These are phyloP conservation scores for Apiospora malaysiana DNA, from an alignment of 2,329 filamentous ascomycete genomes.

Conservation along the genomic window DNA sequence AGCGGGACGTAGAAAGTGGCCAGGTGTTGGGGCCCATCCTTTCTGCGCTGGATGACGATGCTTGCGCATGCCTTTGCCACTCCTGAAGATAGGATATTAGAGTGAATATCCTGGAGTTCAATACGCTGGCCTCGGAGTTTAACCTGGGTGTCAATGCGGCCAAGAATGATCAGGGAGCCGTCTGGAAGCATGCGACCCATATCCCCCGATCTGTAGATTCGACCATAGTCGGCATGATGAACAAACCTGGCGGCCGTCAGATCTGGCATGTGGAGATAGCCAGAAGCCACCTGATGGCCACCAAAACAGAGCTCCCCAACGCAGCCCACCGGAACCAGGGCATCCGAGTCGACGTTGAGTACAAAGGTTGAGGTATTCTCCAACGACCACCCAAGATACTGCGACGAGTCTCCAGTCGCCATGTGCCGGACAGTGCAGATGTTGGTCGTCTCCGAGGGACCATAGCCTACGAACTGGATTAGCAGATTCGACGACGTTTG, in stretches of 20 bases:
- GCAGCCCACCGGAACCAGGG: constrained; percentile 70
- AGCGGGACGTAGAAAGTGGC: constrained; percentile 72
- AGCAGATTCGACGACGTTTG: background rate
- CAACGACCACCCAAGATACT: constrained; percentile 78
- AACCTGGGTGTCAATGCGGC: constrained; percentile 78
- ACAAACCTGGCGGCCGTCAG: constrained; percentile 73
- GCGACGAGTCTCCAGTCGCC: constrained; percentile 61
- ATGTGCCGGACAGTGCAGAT: constrained; percentile 80
- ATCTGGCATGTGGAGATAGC: constrained; percentile 69
- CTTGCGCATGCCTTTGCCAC: constrained; percentile 68
- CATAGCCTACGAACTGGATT: constrained; percentile 62
- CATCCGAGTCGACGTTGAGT: constrained; percentile 50
- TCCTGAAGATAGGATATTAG: constrained; percentile 58
- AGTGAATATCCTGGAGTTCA: constrained; percentile 78
- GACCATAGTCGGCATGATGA: constrained; percentile 69
- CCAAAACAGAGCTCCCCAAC: constrained; percentile 88
- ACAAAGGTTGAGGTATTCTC: constrained; percentile 79
- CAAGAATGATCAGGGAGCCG: constrained; percentile 74
- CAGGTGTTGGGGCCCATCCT: constrained; percentile 56
- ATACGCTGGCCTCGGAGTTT: constrained; percentile 83
- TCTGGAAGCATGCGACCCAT: constrained; percentile 79
- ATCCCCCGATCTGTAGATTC: constrained; percentile 83
- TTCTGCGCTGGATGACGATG: constrained; percentile 56
- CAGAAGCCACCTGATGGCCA: constrained; percentile 78
- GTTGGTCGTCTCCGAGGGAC: constrained; percentile 86